phyloP scores from a whole-genome alignment of 2,329 filamentous ascomycete genomes.

The Monilinia vaccinii-corymbosi region DNA sequence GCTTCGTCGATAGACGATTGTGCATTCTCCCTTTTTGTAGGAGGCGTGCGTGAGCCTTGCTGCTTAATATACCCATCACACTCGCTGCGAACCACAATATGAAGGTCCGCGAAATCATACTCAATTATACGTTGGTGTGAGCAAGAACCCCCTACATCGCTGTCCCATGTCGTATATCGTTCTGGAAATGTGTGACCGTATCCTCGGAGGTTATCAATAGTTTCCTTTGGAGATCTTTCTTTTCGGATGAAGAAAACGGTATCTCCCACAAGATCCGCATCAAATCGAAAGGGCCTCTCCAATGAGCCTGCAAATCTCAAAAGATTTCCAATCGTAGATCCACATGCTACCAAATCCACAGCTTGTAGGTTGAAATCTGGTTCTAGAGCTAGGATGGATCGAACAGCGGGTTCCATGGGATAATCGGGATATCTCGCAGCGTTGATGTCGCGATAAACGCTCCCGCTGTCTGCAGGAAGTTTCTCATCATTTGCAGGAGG shows the following conservation, averaged over 20 bases:
- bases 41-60: background rate
- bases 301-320: slow-evolving; percentile 42
- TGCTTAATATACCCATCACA: slow-evolving; percentile 44
- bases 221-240: slow-evolving; percentile 49
- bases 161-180: slow-evolving; percentile 54
- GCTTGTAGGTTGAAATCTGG: slow-evolving; percentile 28
- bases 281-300: slow-evolving; percentile 45
- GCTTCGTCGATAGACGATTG: slow-evolving; percentile 16
- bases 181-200: slow-evolving; percentile 61
- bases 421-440: slow-evolving; percentile 33
- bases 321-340: slow-evolving; percentile 52
- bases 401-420: slow-evolving; percentile 35
- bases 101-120: slow-evolving; percentile 47
- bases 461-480: slow-evolving; percentile 36
- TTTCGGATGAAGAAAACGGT: slow-evolving; percentile 55
- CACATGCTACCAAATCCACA: slow-evolving; percentile 51
- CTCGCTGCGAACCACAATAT: slow-evolving; percentile 46
- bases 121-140: slow-evolving; percentile 54
- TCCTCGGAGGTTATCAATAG: slow-evolving; percentile 46
- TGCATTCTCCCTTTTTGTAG: no score
- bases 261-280: slow-evolving; percentile 44
- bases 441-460: slow-evolving; percentile 35
- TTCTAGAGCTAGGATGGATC: slow-evolving; percentile 32
- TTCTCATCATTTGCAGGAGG: slow-evolving; percentile 30
- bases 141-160: slow-evolving; percentile 41